Base-by-base conservation (phyloP, 768 basidiomycete genomes). In the Tylopilus sp. region DNA sequence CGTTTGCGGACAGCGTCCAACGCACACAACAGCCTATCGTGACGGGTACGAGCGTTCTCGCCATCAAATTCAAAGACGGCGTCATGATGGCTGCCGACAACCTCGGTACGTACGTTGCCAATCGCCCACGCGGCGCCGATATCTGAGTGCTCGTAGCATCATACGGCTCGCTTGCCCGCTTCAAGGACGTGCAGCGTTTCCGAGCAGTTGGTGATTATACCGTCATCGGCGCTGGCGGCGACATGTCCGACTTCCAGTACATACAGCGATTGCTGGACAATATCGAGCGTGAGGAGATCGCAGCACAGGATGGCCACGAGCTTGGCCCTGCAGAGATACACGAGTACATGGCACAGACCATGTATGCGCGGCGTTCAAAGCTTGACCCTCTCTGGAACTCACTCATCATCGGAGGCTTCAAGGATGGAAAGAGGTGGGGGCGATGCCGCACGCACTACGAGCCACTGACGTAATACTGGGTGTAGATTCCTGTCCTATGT, bases 21-120 rank as follows among this genome's bases (percentile, higher is more conserved):
- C 87, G 74, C 57, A 98, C 94, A 26, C 92, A 92, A 64, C 89
- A 94, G 63, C 97, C 97, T 11, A 86, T 98, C 55, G 92, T 98
- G 10, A 98, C 96, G 1, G 97, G 96, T 53, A 95, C 96, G n/a
- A 91, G 88, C 52, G 93, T 99, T 6, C 80, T 99, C 30, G 97
- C 89, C 3, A 78, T 99, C 72, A 90, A 91, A 72, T 98, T 81
- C 80, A 93, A 95, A 71, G 93, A 92, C 63, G 97, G 97, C 10
- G 83, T 99, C 59, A 96, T 99, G 91, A 85, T 99, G 79, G 94
- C 97, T 28, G 94, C 97, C 33, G 97, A 99, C 77, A 98, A 88
- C 64, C 87, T 98, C 46, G 95, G 95, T 95, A 56, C 50, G 81
- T 69, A 9, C 29, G 19, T 33, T 22, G 33, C 24, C 26, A 29